phyloP scores from a whole-genome alignment of 768 basidiomycete genomes.

The Nidularia pulvinata region DNA sequence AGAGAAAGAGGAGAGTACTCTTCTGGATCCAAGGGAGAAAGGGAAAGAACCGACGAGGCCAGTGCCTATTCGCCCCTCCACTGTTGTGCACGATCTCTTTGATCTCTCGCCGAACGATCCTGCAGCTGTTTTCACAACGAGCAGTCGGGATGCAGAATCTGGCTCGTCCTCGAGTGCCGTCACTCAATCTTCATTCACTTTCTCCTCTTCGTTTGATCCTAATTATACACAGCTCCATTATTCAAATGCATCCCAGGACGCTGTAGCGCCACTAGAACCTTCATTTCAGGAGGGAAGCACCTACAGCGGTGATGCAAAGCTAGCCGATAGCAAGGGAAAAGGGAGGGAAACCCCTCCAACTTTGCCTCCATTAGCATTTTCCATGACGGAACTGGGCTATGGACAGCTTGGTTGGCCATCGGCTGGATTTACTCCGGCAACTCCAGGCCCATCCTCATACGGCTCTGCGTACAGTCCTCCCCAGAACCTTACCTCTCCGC shows the following conservation, averaged over 20 bases:
- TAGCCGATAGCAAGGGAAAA: slow-evolving; percentile 45
- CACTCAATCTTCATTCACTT: slow-evolving; percentile 10
- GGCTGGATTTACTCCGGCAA: slow-evolving; percentile 19
- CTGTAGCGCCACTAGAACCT: too few relatives aligned
- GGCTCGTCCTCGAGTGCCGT: slow-evolving; percentile 14
- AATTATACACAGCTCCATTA: background rate
- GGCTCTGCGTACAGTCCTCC: slow-evolving; percentile 18
- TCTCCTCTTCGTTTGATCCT: slow-evolving; percentile 20
- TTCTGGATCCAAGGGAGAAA: slow-evolving; percentile 23
- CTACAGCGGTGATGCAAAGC: background rate
- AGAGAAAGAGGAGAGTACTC: slow-evolving; percentile 1
- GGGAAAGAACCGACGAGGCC: slow-evolving; percentile 58
- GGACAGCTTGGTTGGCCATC: slow-evolving; percentile 34
- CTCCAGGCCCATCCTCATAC: slow-evolving; percentile 38
- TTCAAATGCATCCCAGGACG: too few relatives aligned
- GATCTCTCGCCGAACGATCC: slow-evolving; percentile 17
- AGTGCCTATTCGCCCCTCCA: slow-evolving; percentile 40
- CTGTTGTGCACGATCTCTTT: slow-evolving; percentile 38
- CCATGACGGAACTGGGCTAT: slow-evolving; percentile 50
- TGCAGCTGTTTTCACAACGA: background rate
- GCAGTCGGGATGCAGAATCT: background rate
- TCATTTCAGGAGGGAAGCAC: too few relatives aligned
- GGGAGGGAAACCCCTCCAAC: slow-evolving; percentile 62
- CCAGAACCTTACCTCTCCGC: too few relatives aligned
- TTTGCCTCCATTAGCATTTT: slow-evolving; percentile 67